Base-by-base conservation (phyloP, 2,329 filamentous ascomycete species). In the Zelopaecilomyces penicillatus region DNA sequence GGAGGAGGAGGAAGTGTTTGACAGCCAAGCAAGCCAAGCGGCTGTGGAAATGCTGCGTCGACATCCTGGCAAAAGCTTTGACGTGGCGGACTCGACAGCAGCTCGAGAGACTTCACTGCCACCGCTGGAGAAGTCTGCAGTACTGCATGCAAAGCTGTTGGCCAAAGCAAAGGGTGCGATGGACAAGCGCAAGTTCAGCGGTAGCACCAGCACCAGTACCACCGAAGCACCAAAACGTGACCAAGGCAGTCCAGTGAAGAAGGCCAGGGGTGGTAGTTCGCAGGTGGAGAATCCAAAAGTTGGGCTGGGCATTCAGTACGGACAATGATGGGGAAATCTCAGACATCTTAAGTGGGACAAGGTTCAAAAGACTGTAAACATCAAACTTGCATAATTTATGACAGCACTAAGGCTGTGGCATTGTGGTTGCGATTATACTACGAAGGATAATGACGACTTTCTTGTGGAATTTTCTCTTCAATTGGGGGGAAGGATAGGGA, bases 1-100 rank as follows among this genome's bases (percentile, higher is more conserved):
- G 19, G 64, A 66, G 6, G 67, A 66, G 2, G 67, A 67, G 10
- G 72, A 85, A 37, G 65, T 89, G 0, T 76, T 73, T 31, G 84
- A 84, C 55, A 88, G 84, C 46, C 85, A 87, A 56, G 87, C 87
- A 6, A 90, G 83, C 56, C 84, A 86, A 51, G 80, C 81, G 37
- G 87, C 88, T 2, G 82, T 83, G 2, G 82, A 80, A 52, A 81
- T 91, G 80, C 73, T 87, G 50, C 82, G 83, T 11, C 74, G 78
- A 33, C 72, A 78, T 41, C 65, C 74, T 1, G 66, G 71, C 7
- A 67, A 73, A 57, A 75, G 71, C 50, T 75, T 76, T 27, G 75
- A 76, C 36, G 65, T 73, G 3, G 68, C 66, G 1, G 65, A 63
- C 47, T 68, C 71, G 1, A 61, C 60, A 2, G 66, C 59, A 5